Percentiles rank a stretch among this genome's conserved stretches.
Conservation (phyloP, 768 basidiomycete genomes). For the Boletus rubropictus region DNA sequence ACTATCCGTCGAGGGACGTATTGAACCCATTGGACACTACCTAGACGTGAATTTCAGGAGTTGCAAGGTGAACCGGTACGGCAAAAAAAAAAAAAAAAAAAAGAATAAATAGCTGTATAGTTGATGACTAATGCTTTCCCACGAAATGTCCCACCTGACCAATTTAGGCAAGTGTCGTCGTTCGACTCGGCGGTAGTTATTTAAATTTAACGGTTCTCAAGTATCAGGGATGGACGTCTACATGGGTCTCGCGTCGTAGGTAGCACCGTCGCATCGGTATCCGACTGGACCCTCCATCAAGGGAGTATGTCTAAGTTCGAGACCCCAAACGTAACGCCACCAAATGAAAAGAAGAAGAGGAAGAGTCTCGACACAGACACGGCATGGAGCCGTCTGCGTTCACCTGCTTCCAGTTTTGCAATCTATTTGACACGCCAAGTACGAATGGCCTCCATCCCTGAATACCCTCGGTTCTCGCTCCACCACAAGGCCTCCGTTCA, state of each 20-base stretch:
- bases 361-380: background rate
- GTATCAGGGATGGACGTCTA: no score
- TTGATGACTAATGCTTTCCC: constrained; percentile 23
- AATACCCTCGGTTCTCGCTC: background rate
- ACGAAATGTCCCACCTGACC: background rate
- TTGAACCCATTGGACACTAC: no score
- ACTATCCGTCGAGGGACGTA: no score
- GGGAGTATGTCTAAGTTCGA: background rate
- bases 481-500: no score
- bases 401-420: no score
- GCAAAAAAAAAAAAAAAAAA: no score
- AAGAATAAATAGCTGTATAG: constrained; percentile 10
- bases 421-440: background rate
- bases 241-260: no score
- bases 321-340: background rate
- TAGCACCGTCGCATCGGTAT: no score
- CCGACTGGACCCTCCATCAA: no score
- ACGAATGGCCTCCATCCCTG: background rate
- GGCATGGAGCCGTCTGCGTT: background rate
- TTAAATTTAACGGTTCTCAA: no score
- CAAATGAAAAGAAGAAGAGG: background rate
- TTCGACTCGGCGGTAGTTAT: constrained; percentile 2
- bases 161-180: constrained; percentile 22
- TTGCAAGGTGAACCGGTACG: no score
- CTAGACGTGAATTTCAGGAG: no score